Evolutionary conservation across 331 rosid genomes (phyloP), one percentile per base, ranked within the genome.

Genomic region (Phaseolus coccineus): DNA sequence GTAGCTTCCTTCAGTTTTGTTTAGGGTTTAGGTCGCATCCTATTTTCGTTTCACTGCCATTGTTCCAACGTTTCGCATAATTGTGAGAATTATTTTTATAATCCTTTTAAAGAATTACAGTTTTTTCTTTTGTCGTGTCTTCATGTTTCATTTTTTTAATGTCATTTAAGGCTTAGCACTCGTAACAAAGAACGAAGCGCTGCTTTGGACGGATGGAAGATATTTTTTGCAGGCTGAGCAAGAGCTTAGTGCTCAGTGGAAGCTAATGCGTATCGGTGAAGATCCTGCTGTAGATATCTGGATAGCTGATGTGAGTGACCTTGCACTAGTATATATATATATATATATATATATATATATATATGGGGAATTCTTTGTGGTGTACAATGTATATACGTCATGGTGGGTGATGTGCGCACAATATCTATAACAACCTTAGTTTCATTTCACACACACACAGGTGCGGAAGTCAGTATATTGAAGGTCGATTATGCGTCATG

Each of bases 151-250:
- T 46, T 51, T 25, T 44, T 57, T 30, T 9, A 28, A 76, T 80
- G 77, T 5, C 1, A 10, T 79, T 77, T 91, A 19, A 96, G 99
- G 99, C 70, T 80, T 96, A 88, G 99, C 97, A 39, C 95, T 96
- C 48, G 37, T 96, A 71, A 96, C 98, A 16, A 88, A 52, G 80
- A 79, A 78, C 33, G 92, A 86, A 87, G 99, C 98, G 5, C 84
- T 92, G 56, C 83, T 96, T 46, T 96, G 99, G 99, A 96, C 99
- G 33, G 98, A 96, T 87, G 99, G 97, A 5, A 90, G 99, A 0
- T 96, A 96, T 83, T 93, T 96, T 86, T 82, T 96, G 89, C 99
- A 96, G 91, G 99, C 99, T 48, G 82, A 83, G 28, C 90, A 93
- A 78, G 69, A 96, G 70, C 98, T 96, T 51, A 91, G 92, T 71